Evolutionary conservation across 257 asterid species (phyloP), one percentile per base, ranked within the genome.

Genomic region (Hygrophila difformis): DNA sequence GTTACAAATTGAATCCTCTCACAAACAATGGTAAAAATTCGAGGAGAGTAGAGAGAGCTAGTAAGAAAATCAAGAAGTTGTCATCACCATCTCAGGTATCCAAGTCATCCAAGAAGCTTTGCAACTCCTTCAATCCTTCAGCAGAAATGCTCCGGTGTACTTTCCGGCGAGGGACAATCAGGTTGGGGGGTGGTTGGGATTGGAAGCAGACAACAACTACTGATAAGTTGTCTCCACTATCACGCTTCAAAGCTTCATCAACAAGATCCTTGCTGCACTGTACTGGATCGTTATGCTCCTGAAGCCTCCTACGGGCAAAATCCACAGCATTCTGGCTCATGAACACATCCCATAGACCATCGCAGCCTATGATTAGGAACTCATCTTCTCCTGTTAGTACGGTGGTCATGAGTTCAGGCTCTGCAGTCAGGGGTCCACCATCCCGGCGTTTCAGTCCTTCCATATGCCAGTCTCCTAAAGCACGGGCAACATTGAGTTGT

Each of bases 401-500:
- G 2, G 94, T 79, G 70, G 59, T 72, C 84, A 77, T 82, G 49
- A 89, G 50, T 62, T 89, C 98, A 5, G 98, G 98, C 59, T 85
- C 94, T 11, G 93, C 94, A 19, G 80, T 79, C 12, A 89, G 92
- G 14, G 96, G 98, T 2, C 98, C 95, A 19, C 94, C 91, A 6
- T 23, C n/a, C n/a, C n/a, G 52, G n/a, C 61, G 42, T 60, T 89
- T 89, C 61, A 89, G 44, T 35, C 51, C 51, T 7, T 89, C 96
- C 80, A 89, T 67, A 62, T 85, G 98, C 94, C 96, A 89, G 53
- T 89, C 88, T 28, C 98, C 98, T 18, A 89, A 37, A 24, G 98
- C 96, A 47, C 98, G 96, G 34, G 98, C 93, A 7, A 89, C 94
- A 15, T 77, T 82, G 35, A 89, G 84, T 46, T 85, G 96, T 29